These are phyloP conservation scores for Entomortierella chlamydospora DNA, from an alignment of 192 early-diverging fungal species.

Conservation along the genomic window DNA sequence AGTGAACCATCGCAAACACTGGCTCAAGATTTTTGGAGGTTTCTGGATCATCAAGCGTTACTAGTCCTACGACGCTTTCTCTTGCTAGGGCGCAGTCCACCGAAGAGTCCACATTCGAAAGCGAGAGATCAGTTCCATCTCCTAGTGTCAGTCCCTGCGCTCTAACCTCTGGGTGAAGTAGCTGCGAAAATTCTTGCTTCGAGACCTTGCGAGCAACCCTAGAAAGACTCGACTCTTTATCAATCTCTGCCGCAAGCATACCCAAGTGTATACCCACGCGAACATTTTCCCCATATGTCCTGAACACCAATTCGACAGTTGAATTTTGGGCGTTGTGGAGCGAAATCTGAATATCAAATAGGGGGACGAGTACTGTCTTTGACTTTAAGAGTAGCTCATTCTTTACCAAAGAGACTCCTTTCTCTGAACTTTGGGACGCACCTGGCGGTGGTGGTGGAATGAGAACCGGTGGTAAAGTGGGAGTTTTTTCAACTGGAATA, in stretches of 20 bases:
- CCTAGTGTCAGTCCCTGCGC: background rate
- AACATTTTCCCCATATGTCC: conserved; percentile 8
- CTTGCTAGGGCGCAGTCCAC: background rate
- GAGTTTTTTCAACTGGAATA: no score
- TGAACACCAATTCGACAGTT: conserved; percentile 32
- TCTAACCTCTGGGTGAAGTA: conserved; percentile 13
- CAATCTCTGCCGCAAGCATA: conserved; percentile 9
- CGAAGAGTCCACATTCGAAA: background rate
- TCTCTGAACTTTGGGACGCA: no score
- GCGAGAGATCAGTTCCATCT: background rate
- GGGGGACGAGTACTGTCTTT: no score
- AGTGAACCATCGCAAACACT: background rate
- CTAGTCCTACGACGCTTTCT: background rate
- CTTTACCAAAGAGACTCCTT: no score
- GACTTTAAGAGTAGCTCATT: no score
- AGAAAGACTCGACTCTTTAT: background rate
- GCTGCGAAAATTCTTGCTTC: background rate
- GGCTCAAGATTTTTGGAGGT: background rate
- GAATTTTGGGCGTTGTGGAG: conserved; percentile 53
- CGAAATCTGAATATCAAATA: conserved; percentile 47
- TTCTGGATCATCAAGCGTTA: background rate
- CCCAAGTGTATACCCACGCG: conserved; percentile 38
- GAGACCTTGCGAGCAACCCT: background rate
- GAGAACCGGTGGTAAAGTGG: no score
- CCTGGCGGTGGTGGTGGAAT: no score